Evolutionary conservation across 1,139 yeast genomes (phyloP), one percentile per base, ranked within the genome.

Genomic region (Suhomyces bribrorum): DNA sequence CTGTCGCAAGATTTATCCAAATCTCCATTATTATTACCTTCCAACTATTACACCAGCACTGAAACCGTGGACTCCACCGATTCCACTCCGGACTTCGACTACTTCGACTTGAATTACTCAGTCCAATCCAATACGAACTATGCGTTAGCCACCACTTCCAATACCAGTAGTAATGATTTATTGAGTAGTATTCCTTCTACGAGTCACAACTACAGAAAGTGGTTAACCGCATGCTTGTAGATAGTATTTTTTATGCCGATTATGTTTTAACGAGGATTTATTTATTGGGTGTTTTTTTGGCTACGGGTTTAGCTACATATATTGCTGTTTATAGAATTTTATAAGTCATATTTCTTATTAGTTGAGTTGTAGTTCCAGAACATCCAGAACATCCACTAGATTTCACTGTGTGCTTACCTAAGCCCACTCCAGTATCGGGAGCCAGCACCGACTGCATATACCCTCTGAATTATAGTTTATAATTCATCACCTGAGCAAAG

Each of bases 121-220:
- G 59, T 61, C 33, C 51, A 52, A 33, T 56, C 55, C 37, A 52
- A 54, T 32, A 49, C 52, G 22, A 49, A 50, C 45, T 47, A 45
- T 34, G 37, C 49, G 18, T 36, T 41, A 30, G 47, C 53, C 27
- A 41, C 52, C 28, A 43, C 38, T 26, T 40, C 49, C 25, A 33
- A 37, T 31, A 24, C 41, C 41, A 32, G 40, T 12, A 34, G 36
- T 28, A 27, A 28, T 23, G 44, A 41, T 23, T 41, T 41, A 41
- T 29, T 45, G 26, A 38, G 43, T 14, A 37, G 42, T 31, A 47
- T 59, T 32, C 56, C 66, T 23, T 60, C 69, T 27, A 68, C 74
- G 32, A 63, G 70, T 24, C 65, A 66, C 42, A 69, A 69, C 52
- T 69, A 69, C 53, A 62, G 74, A 43, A 68, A 68, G 50, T 69